Evolutionary conservation across 192 early-diverging fungal genomes (phyloP).

Genomic region (Backusella parvicylindrica): DNA sequence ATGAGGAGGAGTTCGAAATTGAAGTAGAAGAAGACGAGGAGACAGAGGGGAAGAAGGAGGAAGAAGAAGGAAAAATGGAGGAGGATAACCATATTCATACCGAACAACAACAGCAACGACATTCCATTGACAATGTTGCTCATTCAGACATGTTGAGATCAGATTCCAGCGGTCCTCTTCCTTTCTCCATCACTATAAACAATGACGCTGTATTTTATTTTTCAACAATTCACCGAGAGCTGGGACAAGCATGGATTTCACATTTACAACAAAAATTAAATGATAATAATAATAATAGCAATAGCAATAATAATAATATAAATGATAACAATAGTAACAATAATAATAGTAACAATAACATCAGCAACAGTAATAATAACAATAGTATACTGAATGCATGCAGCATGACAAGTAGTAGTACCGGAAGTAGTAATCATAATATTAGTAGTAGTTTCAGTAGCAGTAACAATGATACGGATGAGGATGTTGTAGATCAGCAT

Average conservation of each 20-base stretch:
- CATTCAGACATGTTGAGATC: not conserved
- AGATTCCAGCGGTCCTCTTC: conserved; percentile 3
- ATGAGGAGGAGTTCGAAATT: not conserved
- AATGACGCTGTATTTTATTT: not conserved
- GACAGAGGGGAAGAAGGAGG: not conserved
- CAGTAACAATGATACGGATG: not conserved
- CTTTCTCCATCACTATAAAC: not conserved
- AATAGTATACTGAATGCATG: not conserved
- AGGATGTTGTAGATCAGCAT: conserved; percentile 17
- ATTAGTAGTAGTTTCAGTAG: not conserved
- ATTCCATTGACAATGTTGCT: not conserved
- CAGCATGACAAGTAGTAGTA: not conserved
- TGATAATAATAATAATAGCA: not conserved
- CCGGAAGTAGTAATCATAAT: not conserved
- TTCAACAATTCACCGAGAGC: not conserved
- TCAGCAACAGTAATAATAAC: not conserved
- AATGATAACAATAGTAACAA: not conserved
- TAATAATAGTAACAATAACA: not conserved
- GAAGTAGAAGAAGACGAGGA: not conserved
- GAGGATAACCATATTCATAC: not conserved
- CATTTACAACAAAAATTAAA: not conserved
- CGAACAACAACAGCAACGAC: not conserved
- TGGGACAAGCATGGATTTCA: conserved; percentile 1
- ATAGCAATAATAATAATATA: not conserved
- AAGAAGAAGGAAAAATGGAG: not conserved